A percentile compares a stretch with the other conserved stretches of the same genome.
Conservation (phyloP, 2,329 filamentous ascomycete species). For the Alternaria alternata region DNA sequence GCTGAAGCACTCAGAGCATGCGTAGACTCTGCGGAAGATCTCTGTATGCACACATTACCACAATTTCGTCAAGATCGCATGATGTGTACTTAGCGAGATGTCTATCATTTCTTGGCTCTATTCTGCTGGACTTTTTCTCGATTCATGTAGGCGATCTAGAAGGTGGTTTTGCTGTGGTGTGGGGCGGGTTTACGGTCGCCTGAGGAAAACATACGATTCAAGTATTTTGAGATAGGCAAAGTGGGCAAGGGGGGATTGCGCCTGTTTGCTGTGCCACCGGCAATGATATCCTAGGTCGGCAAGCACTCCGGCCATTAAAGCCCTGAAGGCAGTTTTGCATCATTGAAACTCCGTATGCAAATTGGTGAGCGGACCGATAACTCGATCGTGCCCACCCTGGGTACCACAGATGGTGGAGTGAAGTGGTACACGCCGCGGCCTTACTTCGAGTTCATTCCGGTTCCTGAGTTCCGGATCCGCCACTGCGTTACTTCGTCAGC, state of each 20-base stretch:
- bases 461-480: background rate
- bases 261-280: slow-evolving; percentile 14
- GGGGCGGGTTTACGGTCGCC: slow-evolving; percentile 20
- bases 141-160: slow-evolving; percentile 15
- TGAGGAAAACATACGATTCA: slow-evolving; percentile 20
- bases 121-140: background rate
- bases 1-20: background rate
- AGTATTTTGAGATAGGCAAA: slow-evolving; percentile 12
- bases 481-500: background rate
- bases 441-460: slow-evolving; percentile 2
- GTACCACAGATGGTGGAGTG: slow-evolving; percentile 4
- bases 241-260: slow-evolving; percentile 4
- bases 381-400: slow-evolving; percentile 8
- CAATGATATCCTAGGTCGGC: slow-evolving; percentile 11
- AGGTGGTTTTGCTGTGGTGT: slow-evolving; percentile 10
- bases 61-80: slow-evolving; percentile 14
- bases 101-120: slow-evolving; percentile 11
- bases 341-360: slow-evolving; percentile 1
- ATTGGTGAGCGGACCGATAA: slow-evolving; percentile 9
- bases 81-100: slow-evolving; percentile 11
- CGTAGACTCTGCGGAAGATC: slow-evolving; percentile 8
- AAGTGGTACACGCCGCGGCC: slow-evolving; percentile 1
- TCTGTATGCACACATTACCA: slow-evolving; percentile 7
- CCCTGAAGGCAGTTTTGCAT: slow-evolving; percentile 6
- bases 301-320: slow-evolving; percentile 9